phyloP scores from a whole-genome alignment of 148 eudicot species.

The Cornus florida region DNA sequence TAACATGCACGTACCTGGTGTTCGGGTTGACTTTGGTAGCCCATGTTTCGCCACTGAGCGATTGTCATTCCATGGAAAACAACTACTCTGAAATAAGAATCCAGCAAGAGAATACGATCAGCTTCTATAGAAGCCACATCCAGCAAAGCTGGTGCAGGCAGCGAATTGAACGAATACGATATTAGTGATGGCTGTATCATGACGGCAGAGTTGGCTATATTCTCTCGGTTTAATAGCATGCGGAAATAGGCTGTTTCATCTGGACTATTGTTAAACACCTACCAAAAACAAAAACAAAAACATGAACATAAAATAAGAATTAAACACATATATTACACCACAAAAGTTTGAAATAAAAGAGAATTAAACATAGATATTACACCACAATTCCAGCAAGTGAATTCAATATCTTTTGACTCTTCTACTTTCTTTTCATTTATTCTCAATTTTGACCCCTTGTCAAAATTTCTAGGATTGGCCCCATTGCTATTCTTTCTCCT shows the following conservation, averaged over 20 bases:
- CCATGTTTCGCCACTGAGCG: slow-evolving; percentile 96
- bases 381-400: no score
- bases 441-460: no score
- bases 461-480: no score
- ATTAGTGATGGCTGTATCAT: slow-evolving; percentile 97
- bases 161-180: slow-evolving; percentile 78
- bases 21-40: slow-evolving; percentile 85
- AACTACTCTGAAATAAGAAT: slow-evolving; percentile 90
- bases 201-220: slow-evolving; percentile 75
- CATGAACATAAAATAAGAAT: not conserved
- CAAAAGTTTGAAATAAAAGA: not conserved
- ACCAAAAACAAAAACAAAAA: not conserved
- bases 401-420: no score
- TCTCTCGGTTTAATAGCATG: slow-evolving; percentile 83
- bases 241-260: slow-evolving; percentile 99
- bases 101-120: slow-evolving; percentile 86
- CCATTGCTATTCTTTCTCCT: no score
- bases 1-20: slow-evolving; percentile 51
- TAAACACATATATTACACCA: not conserved
- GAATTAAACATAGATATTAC: no score
- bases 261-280: slow-evolving; percentile 96
- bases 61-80: slow-evolving; percentile 93
- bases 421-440: no score
- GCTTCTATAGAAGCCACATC: slow-evolving; percentile 86
- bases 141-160: slow-evolving; percentile 79